Evolutionary conservation across 2,329 filamentous ascomycete genomes (phyloP).

Genomic region (Incumbomyces lentus): DNA sequence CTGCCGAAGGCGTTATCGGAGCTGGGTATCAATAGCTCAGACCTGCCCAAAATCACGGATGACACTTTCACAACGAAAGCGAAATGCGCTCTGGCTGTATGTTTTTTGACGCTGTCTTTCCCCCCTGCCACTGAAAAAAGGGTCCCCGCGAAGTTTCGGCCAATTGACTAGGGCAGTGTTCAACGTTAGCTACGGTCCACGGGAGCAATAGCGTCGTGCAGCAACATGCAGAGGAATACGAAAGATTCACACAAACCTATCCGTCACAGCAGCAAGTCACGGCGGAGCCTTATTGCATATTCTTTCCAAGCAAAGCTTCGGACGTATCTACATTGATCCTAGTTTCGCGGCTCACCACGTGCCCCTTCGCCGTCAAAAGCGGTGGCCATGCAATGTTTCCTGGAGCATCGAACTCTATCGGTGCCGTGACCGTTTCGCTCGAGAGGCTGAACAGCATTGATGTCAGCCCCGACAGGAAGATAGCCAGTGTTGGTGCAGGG

Average conservation of each 20-base stretch:
- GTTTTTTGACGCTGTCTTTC: background rate
- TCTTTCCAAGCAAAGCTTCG: background rate
- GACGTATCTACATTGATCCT: background rate
- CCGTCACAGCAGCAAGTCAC: no score
- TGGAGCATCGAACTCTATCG: constrained; percentile 42
- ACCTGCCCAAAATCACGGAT: background rate
- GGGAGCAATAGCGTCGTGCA: background rate
- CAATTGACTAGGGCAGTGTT: background rate
- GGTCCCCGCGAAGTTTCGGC: background rate
- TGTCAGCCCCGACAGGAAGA: background rate
- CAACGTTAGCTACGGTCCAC: background rate
- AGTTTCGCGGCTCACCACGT: constrained; percentile 16
- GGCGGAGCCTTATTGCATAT: no score
- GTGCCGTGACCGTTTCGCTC: constrained; percentile 25
- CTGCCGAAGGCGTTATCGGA: background rate
- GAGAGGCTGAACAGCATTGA: background rate
- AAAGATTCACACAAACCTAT: background rate
- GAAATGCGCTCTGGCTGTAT: background rate
- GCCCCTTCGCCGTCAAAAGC: constrained; percentile 44
- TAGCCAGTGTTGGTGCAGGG: background rate
- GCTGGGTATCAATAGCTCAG: background rate
- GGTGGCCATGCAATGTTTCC: constrained; percentile 49
- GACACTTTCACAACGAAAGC: background rate
- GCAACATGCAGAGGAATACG: background rate
- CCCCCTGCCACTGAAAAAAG: background rate